Evolutionary conservation across 768 basidiomycete species (phyloP), one percentile per base, ranked within the genome.

Genomic region (Macrolepiota fuliginosa): DNA sequence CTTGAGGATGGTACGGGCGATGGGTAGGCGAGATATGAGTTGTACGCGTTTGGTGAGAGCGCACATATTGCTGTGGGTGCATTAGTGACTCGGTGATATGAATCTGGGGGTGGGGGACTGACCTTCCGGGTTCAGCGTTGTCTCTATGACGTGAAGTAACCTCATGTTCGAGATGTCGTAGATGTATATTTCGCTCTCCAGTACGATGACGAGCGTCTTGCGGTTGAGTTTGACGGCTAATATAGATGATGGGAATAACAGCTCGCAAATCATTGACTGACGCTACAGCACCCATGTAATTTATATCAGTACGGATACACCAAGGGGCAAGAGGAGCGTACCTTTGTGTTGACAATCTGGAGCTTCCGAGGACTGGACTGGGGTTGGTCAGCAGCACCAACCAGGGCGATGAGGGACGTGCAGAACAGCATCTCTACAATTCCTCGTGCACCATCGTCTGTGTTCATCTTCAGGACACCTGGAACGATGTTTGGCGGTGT

Each of bases 381-480:
- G 1, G 94, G 92, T 51, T 94, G 90, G 76, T 97, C 95, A 13
- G 94, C 94, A 2, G 94, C 94, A 7, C 97, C 97, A 22, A 98
- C 97, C 35, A 99, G 83, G 0, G 97, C 97, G 51, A 99, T 94
- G 64, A 99, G 85, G 22, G 95, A 97, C 4, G 97, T 99, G 77
- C 96, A 98, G 79, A 99, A 99, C 62, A 99, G 81, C 97, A 99
- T 99, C 76, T 99, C 97, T 15, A 98, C 96, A 64, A 97, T 97
- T 24, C 95, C 94, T 17, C 92, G 85, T 1, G 96, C 93, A 7
- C 96, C 96, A 62, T 98, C 95, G 68, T 91, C 96, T 94, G 63
- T 32, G 29, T 19, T 54, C 27, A 54, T 24, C 2, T 17, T n/a
- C 39, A 53, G 9, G 10, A 19, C 40, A 4, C 2, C 42, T 22